These are phyloP conservation scores for Annulohypoxylon maeteangense DNA, from an alignment of 495 filamentous ascomycete genomes.

Conservation along the genomic window DNA sequence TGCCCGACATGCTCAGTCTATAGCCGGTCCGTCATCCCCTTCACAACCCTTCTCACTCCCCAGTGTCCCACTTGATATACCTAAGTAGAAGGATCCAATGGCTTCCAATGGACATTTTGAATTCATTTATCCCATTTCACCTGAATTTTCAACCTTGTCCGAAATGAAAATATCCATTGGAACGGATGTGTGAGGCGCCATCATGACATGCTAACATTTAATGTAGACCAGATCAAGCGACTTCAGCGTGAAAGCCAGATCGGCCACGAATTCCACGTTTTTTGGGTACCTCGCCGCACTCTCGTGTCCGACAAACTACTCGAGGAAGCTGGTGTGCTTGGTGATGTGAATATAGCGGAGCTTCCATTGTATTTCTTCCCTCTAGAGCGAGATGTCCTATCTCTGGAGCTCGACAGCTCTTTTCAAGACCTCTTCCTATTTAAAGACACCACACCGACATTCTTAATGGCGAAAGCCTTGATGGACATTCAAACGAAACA, in stretches of 20 bases:
- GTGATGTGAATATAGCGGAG: conserved; percentile 88
- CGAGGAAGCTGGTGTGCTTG: conserved; percentile 92
- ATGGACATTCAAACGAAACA: conserved; percentile 94
- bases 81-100: conserved; percentile 21
- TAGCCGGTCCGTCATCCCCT: conserved; percentile 79
- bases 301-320: conserved; percentile 90
- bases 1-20: conserved; percentile 78
- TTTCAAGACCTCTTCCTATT: conserved; percentile 89
- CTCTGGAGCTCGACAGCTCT: conserved; percentile 86
- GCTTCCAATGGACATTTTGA: conserved; percentile 43
- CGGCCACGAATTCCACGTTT: conserved; percentile 93
- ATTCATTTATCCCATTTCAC: conserved; percentile 30
- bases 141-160: conserved; percentile 35
- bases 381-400: conserved; percentile 89
- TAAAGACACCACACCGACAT: conserved; percentile 91
- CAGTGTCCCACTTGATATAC: conserved; percentile 6
- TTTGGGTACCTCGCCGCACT: conserved; percentile 93
- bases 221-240: conserved; percentile 87
- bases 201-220: conserved; percentile 50
- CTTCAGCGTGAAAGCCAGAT: conserved; percentile 84
- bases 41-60: conserved; percentile 17
- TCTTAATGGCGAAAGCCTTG: conserved; percentile 87
- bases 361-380: conserved; percentile 90
- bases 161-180: conserved; percentile 34
- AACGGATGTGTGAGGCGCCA: conserved; percentile 7